Evolutionary conservation across 768 basidiomycete species (phyloP), one percentile per base, ranked within the genome.

Genomic region (Phaeotremella fagi): DNA sequence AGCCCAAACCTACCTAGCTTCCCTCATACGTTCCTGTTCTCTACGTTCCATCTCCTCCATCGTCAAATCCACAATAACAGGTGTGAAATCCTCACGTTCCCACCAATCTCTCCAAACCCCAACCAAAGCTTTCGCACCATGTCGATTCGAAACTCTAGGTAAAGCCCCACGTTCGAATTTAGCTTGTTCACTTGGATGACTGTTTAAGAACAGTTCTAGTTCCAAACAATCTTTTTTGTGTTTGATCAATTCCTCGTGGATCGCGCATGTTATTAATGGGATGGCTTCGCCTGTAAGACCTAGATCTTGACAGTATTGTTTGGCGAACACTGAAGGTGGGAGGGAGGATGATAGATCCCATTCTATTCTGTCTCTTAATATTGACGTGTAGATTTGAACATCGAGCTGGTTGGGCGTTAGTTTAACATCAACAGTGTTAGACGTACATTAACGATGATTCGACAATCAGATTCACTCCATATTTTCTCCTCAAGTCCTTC

Each of bases 51-150:
- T 84, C 72, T 99, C 95, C 75, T 97, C 95, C 18, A 84, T 81
- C 2, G 79, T 88, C 59, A 98, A 71, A 60, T 88, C 85, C 74
- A 95, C 85, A 72, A 95, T 85, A 46, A 83, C 79, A 33, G 95
- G 97, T 59, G 82, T 81, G 73, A 88, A 95, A 72, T 92, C 89
- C 68, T 88, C 88, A 29, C 86, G 83, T 70, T 95, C 94, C 28
- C 80, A 81, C 90, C 91, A 98, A 70, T 97, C 94, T 41, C 91
- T 77, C 94, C 94, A 98, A 2, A 92, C 86, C 52, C 91, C 87
- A 73, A 82, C 82, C 44, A 97, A 75, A 26, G 80, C 78, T 74
- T 87, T 89, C 6, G 90, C 87, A 1, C 90, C 92, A 25, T 84
- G 77, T 22, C 64, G 56, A 28, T 56, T 59, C 16, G 85, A 86